Evolutionary conservation across 1,284 basidiomycete genomes (phyloP).

Genomic region (Ustilago esculenta): DNA sequence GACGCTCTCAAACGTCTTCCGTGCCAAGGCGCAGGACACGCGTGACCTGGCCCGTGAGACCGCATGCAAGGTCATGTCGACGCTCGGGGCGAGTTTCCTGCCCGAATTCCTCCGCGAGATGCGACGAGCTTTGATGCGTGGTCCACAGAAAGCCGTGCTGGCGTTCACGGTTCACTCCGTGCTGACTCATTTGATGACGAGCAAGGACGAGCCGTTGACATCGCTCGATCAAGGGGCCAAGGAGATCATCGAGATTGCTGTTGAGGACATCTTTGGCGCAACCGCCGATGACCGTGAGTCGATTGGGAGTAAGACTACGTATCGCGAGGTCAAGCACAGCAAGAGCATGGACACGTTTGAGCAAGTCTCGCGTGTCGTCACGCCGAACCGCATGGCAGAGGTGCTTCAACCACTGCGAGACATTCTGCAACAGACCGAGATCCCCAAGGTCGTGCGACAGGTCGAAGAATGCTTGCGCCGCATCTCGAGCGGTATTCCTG

Average conservation of each 20-base stretch:
- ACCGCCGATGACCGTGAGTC: slow-evolving; percentile 88
- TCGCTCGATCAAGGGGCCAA: slow-evolving; percentile 76
- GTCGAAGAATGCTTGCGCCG: slow-evolving; percentile 89
- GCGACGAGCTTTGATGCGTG: slow-evolving; percentile 82
- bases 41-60: slow-evolving; percentile 88
- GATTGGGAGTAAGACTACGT: slow-evolving; percentile 90
- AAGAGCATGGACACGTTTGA: slow-evolving; percentile 67
- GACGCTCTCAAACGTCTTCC: slow-evolving; percentile 84
- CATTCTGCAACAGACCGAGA: slow-evolving; percentile 86
- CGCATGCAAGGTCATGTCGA: slow-evolving; percentile 81
- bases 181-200: slow-evolving; percentile 73
- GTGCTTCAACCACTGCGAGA: slow-evolving; percentile 83
- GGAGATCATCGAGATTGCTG: slow-evolving; percentile 81
- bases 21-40: slow-evolving; percentile 92
- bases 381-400: slow-evolving; percentile 73
- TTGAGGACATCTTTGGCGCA: slow-evolving; percentile 93
- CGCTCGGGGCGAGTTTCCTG: slow-evolving; percentile 80
- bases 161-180: slow-evolving; percentile 86
- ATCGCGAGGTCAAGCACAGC: slow-evolving; percentile 61
- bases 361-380: slow-evolving; percentile 57
- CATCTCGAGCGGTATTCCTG: slow-evolving; percentile 83
- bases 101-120: slow-evolving; percentile 81
- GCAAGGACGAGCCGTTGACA: slow-evolving; percentile 71
- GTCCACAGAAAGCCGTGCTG: slow-evolving; percentile 92
- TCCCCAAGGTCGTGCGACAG: slow-evolving; percentile 81